Percentiles rank a stretch among this genome's conserved stretches.
Conservation (phyloP, 1,284 basidiomycete genomes). For the Moniliophthora roreri region DNA sequence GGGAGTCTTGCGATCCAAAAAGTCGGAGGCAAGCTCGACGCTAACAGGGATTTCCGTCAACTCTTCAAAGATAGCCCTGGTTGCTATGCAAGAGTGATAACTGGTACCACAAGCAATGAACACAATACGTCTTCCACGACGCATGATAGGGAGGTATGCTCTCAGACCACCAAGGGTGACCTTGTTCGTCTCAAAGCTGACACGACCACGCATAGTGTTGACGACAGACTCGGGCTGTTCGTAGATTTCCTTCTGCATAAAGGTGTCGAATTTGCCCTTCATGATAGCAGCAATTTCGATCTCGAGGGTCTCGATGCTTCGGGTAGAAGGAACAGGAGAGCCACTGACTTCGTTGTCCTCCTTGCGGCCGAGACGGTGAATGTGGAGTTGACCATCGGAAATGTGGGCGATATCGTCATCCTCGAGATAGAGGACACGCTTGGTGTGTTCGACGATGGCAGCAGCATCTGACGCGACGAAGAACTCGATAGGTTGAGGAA, state of each 20-base stretch:
- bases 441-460: slow-evolving; percentile 98
- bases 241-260: slow-evolving; percentile 99
- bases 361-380: slow-evolving; percentile 92
- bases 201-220: slow-evolving; percentile 99
- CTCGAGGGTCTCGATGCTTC: slow-evolving; percentile 98
- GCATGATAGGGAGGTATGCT: slow-evolving; percentile 94
- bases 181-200: slow-evolving; percentile 94
- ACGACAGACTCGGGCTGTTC: slow-evolving; percentile 99
- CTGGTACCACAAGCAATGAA: slow-evolving; percentile 98
- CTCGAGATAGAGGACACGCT: slow-evolving; percentile 97
- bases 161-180: slow-evolving; percentile 96
- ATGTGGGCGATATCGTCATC: slow-evolving; percentile 99
- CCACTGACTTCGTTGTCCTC: slow-evolving; percentile 60
- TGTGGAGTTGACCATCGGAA: slow-evolving; percentile 95
- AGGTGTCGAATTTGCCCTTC: slow-evolving; percentile 99
- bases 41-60: slow-evolving; percentile 98
- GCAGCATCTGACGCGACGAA: slow-evolving; percentile 98
- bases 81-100: slow-evolving; percentile 97
- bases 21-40: slow-evolving; percentile 97
- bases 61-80: slow-evolving; percentile 98
- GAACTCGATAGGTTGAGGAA: slow-evolving; percentile 99
- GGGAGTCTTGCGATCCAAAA: slow-evolving; percentile 97
- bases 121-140: slow-evolving; percentile 92
- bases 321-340: slow-evolving; percentile 69
- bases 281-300: slow-evolving; percentile 99